Conservation (phyloP, 441 rosid genomes). For the Kokia cookei region DNA sequence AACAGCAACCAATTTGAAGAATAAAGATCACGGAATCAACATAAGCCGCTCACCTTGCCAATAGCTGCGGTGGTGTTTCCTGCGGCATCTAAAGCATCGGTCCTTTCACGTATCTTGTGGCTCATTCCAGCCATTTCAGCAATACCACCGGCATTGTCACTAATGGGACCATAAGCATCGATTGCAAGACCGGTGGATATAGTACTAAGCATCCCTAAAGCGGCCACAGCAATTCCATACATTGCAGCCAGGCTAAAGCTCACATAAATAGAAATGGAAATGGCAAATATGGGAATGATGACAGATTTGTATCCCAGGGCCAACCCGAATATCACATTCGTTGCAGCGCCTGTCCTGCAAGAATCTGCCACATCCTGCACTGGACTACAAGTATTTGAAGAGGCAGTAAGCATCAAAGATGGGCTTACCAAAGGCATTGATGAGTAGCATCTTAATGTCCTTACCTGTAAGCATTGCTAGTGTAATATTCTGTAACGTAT, state of each 20-base stretch:
- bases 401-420: neutral
- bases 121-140: conserved; percentile 89
- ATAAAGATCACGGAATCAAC: neutral
- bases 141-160: conserved; percentile 80
- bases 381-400: conserved; percentile 30
- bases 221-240: conserved; percentile 76
- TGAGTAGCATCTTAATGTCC: neutral
- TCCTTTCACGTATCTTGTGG: conserved; percentile 64
- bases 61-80: conserved; percentile 85
- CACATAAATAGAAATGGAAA: conserved; percentile 47
- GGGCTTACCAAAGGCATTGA: no score
- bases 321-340: conserved; percentile 71
- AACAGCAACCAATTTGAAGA: neutral
- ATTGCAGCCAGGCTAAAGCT: conserved; percentile 74
- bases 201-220: conserved; percentile 76
- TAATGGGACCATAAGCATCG: conserved; percentile 83
- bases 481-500: conserved; percentile 37
- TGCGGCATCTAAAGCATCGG: conserved; percentile 75
- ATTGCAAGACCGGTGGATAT: conserved; percentile 69
- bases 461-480: conserved; percentile 47
- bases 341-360: conserved; percentile 69
- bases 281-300: conserved; percentile 69
- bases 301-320: conserved; percentile 78
- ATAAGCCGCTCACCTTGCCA: conserved; percentile 43
- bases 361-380: conserved; percentile 83